phyloP scores from a whole-genome alignment of 805 yeast genomes.

The Candida boidinii region DNA sequence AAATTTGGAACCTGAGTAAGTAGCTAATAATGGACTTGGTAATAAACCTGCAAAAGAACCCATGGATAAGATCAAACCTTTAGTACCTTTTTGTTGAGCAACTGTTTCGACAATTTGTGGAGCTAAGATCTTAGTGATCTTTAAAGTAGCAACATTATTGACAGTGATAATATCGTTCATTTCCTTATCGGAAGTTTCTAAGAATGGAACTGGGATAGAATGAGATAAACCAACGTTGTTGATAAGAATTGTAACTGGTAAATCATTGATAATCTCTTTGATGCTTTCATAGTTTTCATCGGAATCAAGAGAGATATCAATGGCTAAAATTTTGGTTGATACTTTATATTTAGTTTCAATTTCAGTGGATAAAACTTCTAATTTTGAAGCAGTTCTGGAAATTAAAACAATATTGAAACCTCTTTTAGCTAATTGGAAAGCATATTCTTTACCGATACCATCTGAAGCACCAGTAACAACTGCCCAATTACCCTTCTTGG shows the following conservation, averaged over 20 bases:
- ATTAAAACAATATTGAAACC: slow-evolving; percentile 81
- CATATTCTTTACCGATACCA: slow-evolving; percentile 92
- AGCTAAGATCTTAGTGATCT: slow-evolving; percentile 70
- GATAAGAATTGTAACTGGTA: slow-evolving; percentile 67
- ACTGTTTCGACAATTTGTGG: slow-evolving; percentile 60
- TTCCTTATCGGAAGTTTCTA: slow-evolving; percentile 70
- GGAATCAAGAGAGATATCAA: slow-evolving; percentile 67
- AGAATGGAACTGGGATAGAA: slow-evolving; percentile 88
- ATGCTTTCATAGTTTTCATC: slow-evolving; percentile 49
- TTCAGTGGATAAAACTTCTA: slow-evolving; percentile 56
- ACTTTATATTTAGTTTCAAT: slow-evolving; percentile 54
- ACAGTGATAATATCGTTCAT: slow-evolving; percentile 73
- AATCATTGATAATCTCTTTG: slow-evolving; percentile 32
- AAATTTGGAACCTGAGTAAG: slow-evolving; percentile 94
- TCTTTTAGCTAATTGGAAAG: slow-evolving; percentile 72
- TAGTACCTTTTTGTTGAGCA: slow-evolving; percentile 29
- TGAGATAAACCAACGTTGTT: slow-evolving; percentile 96
- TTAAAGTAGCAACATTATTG: slow-evolving; percentile 77
- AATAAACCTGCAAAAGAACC: slow-evolving; percentile 94
- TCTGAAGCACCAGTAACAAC: slow-evolving; percentile 96
- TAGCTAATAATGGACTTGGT: slow-evolving; percentile 88
- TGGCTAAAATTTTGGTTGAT: slow-evolving; percentile 57
- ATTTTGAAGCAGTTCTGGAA: slow-evolving; percentile 75
- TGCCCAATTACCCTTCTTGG: slow-evolving; percentile 75
- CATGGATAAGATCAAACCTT: slow-evolving; percentile 84